These are phyloP conservation scores for Xylariaceae sp. DNA, from an alignment of 2,329 filamentous ascomycete genomes.

Conservation along the genomic window DNA sequence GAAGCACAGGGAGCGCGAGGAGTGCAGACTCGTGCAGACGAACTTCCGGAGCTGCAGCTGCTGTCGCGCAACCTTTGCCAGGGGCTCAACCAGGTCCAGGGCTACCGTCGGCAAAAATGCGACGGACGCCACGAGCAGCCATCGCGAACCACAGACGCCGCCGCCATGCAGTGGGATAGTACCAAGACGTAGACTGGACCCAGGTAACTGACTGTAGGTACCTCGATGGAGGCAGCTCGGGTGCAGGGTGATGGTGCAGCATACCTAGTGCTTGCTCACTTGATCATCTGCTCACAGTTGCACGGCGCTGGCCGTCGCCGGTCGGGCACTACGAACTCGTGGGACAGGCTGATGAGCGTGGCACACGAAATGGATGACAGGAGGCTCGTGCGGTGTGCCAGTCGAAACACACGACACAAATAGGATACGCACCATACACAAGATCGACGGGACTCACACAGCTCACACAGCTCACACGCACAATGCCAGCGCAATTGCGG, in stretches of 20 bases:
- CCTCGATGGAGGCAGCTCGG: background rate
- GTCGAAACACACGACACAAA: background rate
- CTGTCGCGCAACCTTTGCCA: background rate
- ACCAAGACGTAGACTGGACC: too few relatives aligned
- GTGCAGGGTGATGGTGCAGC: background rate
- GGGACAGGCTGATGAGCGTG: slow-evolving; percentile 2
- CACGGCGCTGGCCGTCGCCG: slow-evolving; percentile 1
- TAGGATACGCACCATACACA: too few relatives aligned
- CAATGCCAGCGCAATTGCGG: too few relatives aligned
- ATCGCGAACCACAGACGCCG: too few relatives aligned
- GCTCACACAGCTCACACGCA: too few relatives aligned
- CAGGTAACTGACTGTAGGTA: too few relatives aligned
- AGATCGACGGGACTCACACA: too few relatives aligned
- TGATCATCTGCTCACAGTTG: slow-evolving; percentile 5
- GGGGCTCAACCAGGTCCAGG: slow-evolving; percentile 10
- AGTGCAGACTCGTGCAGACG: slow-evolving; percentile 9
- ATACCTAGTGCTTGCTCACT: background rate
- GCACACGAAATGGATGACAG: background rate
- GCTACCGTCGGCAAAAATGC: slow-evolving; percentile 1
- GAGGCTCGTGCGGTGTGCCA: slow-evolving; percentile 5
- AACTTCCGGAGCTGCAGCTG: slow-evolving; percentile 14
- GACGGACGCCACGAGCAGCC: too few relatives aligned
- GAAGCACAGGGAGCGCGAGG: background rate
- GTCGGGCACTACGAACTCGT: slow-evolving; percentile 6
- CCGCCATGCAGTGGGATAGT: background rate